phyloP scores from a whole-genome alignment of 1,284 basidiomycete genomes.

The Ustilago trichophora region DNA sequence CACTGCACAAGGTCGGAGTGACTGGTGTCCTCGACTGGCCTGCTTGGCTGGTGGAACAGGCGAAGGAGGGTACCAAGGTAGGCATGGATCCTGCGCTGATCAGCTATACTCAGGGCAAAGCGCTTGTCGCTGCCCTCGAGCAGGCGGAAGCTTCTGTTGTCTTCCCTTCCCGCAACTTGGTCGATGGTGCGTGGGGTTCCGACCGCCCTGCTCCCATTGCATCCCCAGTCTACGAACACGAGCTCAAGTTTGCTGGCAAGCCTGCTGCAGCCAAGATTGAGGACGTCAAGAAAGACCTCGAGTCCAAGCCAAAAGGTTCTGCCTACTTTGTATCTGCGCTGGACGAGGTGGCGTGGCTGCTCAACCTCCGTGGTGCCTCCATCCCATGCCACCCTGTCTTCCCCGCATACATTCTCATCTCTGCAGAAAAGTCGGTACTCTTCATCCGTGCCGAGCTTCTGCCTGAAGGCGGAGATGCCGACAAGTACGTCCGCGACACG shows the following conservation, averaged over 20 bases:
- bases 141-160: slow-evolving; percentile 69
- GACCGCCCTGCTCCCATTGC: slow-evolving; percentile 76
- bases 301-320: slow-evolving; percentile 24
- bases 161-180: slow-evolving; percentile 75
- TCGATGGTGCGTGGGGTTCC: slow-evolving; percentile 80
- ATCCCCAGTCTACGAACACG: slow-evolving; percentile 79
- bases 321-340: slow-evolving; percentile 56
- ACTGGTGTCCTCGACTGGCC: slow-evolving; percentile 62
- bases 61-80: slow-evolving; percentile 72
- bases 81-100: slow-evolving; percentile 90
- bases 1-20: slow-evolving; percentile 75
- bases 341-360: slow-evolving; percentile 62
- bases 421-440: slow-evolving; percentile 29
- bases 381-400: slow-evolving; percentile 63
- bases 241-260: slow-evolving; percentile 77
- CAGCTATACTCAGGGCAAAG: slow-evolving; percentile 73
- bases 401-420: slow-evolving; percentile 55
- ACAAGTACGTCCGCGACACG: slow-evolving; percentile 35
- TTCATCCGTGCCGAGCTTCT: slow-evolving; percentile 53
- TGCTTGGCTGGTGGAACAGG: slow-evolving; percentile 68
- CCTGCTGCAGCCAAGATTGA: slow-evolving; percentile 62
- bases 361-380: slow-evolving; percentile 61
- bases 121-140: slow-evolving; percentile 24
- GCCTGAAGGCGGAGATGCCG: slow-evolving; percentile 11
- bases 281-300: slow-evolving; percentile 44